These are phyloP conservation scores for Magnolia changhungtana DNA, from an alignment of 164 flowering plant genomes.

Conservation along the genomic window DNA sequence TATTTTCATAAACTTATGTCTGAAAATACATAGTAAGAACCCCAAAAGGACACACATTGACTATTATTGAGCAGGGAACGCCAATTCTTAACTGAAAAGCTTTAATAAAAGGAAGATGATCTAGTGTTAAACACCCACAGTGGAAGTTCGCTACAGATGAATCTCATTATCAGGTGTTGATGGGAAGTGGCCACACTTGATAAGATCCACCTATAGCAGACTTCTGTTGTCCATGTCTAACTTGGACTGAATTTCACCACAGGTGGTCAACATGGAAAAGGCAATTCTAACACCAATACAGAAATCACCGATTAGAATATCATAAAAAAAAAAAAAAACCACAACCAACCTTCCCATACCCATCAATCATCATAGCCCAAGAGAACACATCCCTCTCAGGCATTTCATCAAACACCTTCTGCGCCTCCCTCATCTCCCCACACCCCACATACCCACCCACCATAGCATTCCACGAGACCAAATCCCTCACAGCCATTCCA, in stretches of 20 bases:
- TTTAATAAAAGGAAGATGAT: not conserved
- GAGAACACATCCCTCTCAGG: slow-evolving; percentile 35
- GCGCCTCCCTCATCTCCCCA: slow-evolving; percentile 30
- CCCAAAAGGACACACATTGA: not conserved
- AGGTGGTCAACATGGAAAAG: not conserved
- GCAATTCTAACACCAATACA: not conserved
- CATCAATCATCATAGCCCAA: slow-evolving; percentile 49
- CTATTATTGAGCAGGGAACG: not conserved
- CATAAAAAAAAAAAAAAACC: not conserved
- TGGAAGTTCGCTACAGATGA: not conserved
- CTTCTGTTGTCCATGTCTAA: not conserved
- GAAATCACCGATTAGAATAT: not conserved
- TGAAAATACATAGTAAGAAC: not conserved
- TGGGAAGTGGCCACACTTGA: not conserved
- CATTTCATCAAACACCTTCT: slow-evolving; percentile 41
- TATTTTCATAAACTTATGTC: not conserved
- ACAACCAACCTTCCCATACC: slow-evolving; percentile 39
- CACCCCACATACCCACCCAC: slow-evolving; percentile 25
- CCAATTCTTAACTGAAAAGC: not conserved
- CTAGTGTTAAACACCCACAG: not conserved
- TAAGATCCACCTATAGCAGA: not conserved
- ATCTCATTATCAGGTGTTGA: not conserved
- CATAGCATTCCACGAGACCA: slow-evolving; percentile 45
- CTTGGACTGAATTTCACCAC: not conserved
- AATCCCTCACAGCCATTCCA: slow-evolving; percentile 26